phyloP scores from a whole-genome alignment of 148 eudicot species.

The Fagopyrum esculentum region DNA sequence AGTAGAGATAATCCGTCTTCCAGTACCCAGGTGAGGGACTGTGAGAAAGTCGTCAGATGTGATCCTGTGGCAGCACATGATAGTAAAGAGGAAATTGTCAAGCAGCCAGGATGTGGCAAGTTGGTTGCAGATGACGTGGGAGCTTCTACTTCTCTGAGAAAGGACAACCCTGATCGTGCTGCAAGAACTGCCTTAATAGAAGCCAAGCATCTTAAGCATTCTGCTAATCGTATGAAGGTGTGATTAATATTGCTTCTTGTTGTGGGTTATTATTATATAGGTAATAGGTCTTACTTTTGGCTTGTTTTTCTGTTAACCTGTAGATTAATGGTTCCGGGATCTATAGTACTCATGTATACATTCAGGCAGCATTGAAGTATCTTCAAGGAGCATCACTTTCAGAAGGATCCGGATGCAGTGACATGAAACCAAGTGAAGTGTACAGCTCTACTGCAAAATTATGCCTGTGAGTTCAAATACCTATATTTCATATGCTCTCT shows the following conservation, averaged over 20 bases:
- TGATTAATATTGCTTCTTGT: neutral
- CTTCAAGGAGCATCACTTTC: slow-evolving; percentile 41
- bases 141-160: slow-evolving; percentile 23
- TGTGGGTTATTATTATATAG: neutral
- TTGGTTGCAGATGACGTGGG: slow-evolving; percentile 12
- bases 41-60: slow-evolving; percentile 19
- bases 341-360: slow-evolving; percentile 30
- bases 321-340: slow-evolving; percentile 4
- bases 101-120: slow-evolving; percentile 5
- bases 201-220: slow-evolving; percentile 38
- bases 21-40: slow-evolving; percentile 17
- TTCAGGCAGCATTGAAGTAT: slow-evolving; percentile 51
- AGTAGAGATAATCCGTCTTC: slow-evolving; percentile 17
- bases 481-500: neutral
- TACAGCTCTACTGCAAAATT: slow-evolving; percentile 38
- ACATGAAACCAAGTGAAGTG: slow-evolving; percentile 26
- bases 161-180: slow-evolving; percentile 21
- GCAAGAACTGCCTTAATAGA: slow-evolving; percentile 42
- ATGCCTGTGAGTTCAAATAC: slow-evolving; percentile 34
- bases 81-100: slow-evolving; percentile 15
- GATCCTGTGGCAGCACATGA: slow-evolving; percentile 17
- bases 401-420: slow-evolving; percentile 25
- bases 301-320: slow-evolving; percentile 5
- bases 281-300: neutral
- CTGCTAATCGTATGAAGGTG: slow-evolving; percentile 42